Evolutionary conservation across 331 rosid species (phyloP).

Genomic region (Pyrus hybrid): DNA sequence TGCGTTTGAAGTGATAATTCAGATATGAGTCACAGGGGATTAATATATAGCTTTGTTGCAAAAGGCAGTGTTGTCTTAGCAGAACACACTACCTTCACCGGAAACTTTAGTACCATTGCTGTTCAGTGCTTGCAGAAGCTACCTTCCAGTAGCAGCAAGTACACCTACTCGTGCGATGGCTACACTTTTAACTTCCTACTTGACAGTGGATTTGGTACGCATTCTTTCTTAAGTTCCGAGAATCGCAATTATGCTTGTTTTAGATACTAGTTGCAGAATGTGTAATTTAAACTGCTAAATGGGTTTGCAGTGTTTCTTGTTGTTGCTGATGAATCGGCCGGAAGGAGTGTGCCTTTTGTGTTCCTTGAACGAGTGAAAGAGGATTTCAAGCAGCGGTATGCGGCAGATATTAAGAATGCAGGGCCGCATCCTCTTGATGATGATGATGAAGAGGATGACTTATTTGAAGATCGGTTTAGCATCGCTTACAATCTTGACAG

Average conservation of each 20-base stretch:
- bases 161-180: constrained; percentile 90
- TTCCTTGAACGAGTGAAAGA: constrained; percentile 92
- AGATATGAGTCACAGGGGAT: constrained; percentile 82
- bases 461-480: constrained; percentile 79
- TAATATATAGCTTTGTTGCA: constrained; percentile 93
- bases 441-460: constrained; percentile 71
- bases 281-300: constrained; percentile 13
- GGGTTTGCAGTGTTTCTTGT: constrained; percentile 77
- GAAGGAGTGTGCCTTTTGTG: constrained; percentile 80
- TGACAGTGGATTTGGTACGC: constrained; percentile 78
- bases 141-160: constrained; percentile 80
- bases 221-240: not conserved
- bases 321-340: constrained; percentile 85
- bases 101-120: constrained; percentile 94
- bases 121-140: constrained; percentile 95
- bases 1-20: not conserved
- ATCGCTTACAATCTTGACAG: constrained; percentile 89
- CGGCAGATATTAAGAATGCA: constrained; percentile 48
- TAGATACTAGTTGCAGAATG: not conserved
- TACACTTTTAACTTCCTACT: constrained; percentile 87
- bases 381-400: constrained; percentile 74
- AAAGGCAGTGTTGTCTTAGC: constrained; percentile 87
- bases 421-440: constrained; percentile 66
- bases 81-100: constrained; percentile 79
- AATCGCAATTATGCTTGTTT: not conserved